These are phyloP conservation scores for Carex cristatella DNA, from an alignment of 176 grass and related monocot species.

Conservation along the genomic window DNA sequence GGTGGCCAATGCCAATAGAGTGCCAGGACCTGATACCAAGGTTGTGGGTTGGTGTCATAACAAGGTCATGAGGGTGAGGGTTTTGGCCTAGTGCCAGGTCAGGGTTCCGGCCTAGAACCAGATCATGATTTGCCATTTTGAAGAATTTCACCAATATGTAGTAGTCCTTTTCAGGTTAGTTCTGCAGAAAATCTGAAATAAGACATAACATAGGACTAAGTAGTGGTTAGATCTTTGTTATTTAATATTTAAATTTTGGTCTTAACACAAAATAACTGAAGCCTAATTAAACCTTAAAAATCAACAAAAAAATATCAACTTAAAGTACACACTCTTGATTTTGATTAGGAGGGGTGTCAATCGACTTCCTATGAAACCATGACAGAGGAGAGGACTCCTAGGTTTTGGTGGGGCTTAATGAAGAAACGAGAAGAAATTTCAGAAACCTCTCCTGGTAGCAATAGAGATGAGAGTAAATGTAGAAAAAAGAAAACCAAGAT, in stretches of 20 bases:
- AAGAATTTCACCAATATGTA: conserved; percentile 4
- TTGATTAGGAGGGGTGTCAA: not conserved
- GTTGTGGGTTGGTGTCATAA: conserved; percentile 34
- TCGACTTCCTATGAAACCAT: not conserved
- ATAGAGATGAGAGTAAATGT: not conserved
- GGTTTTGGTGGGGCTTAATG: not conserved
- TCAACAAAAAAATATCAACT: not conserved
- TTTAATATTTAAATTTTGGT: not conserved
- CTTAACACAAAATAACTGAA: not conserved
- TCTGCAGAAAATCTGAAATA: conserved; percentile 18
- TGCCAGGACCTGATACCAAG: conserved; percentile 42
- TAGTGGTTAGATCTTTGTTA: not conserved
- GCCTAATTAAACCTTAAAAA: not conserved
- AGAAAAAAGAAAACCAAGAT: not conserved
- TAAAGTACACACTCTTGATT: not conserved
- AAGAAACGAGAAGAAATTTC: not conserved
- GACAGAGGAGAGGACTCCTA: not conserved
- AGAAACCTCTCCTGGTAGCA: not conserved
- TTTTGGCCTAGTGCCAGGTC: conserved; percentile 73
- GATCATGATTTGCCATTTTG: conserved; percentile 75
- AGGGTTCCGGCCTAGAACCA: conserved; percentile 73
- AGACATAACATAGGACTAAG: not conserved
- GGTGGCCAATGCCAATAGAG: conserved; percentile 46
- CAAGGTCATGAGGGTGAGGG: conserved; percentile 65
- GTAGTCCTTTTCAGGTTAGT: not conserved